These are phyloP conservation scores for Friedmanniomyces endolithicus DNA, from an alignment of 495 filamentous ascomycete genomes.

Conservation along the genomic window DNA sequence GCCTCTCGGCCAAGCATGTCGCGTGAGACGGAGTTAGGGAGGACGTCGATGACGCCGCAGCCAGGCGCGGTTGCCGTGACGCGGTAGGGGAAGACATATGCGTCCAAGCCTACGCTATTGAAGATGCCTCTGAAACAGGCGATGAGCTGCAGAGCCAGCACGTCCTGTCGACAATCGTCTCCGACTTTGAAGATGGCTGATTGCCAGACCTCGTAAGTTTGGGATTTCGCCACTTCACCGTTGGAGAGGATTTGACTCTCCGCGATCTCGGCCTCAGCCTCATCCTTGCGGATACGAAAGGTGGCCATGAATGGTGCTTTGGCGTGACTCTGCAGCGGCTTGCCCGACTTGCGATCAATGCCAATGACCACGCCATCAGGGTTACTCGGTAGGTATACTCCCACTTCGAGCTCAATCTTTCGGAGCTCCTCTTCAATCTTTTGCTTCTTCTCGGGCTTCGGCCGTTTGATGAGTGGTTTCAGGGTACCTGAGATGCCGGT, in stretches of 20 bases:
- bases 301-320: conserved; percentile 99
- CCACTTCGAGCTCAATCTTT: conserved; percentile 91
- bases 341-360: conserved; percentile 93
- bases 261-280: conserved; percentile 33
- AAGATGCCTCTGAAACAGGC: conserved; percentile 94
- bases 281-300: conserved; percentile 82
- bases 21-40: conserved; percentile 93
- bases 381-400: conserved; percentile 93
- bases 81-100: conserved; percentile 92
- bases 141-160: conserved; percentile 94
- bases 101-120: conserved; percentile 82
- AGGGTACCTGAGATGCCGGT: conserved; percentile 92
- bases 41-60: conserved; percentile 94
- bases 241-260: conserved; percentile 19
- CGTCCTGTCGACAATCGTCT: conserved; percentile 95
- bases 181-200: conserved; percentile 99
- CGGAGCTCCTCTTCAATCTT: conserved; percentile 98
- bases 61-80: conserved; percentile 98
- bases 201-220: conserved; percentile 83
- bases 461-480: conserved; percentile 79
- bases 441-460: conserved; percentile 94
- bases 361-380: conserved; percentile 94
- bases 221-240: conserved; percentile 22
- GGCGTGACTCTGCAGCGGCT: conserved; percentile 91
- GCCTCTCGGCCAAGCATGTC: conserved; percentile 98